Base-by-base conservation (phyloP, 176 grass and related monocot genomes). In the Canna indica region DNA sequence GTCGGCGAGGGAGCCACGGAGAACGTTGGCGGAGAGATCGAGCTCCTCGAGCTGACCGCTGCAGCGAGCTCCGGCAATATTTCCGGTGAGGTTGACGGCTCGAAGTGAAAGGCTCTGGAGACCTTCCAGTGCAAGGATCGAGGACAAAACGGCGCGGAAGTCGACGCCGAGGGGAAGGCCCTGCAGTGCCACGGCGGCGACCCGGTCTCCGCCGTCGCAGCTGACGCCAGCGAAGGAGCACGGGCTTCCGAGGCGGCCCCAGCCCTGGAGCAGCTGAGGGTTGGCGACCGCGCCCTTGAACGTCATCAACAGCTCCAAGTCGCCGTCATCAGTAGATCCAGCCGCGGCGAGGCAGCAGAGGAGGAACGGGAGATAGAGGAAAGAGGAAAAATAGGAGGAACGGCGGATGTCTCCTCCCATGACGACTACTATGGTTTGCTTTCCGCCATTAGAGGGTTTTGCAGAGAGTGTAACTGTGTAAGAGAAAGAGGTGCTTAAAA, bases 1-100 rank as follows among this genome's bases (percentile, higher is more conserved):
- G 76, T 96, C 86, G 28, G 83, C 50, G 31, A 96, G 78, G 34
- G 93, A 96, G 48, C 83, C 93, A 25, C 48, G 83, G 46, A 96
- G 81, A 17, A n/a, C 82, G 81, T 96, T 96, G 33, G 77, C 74
- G 32, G 93, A 96, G 56, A 96, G 79, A 75, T 96, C 93, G 24
- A 96, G 81, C 78, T 63, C 29, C 25, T 67, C 29, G 25, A 96
- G 79, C 83, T 60, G 78, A 22, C 14, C 20, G 4, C 79, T 75
- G 67, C 91, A 96, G 61, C 53, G 64, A 25, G 27, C 68, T 0
- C 29, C 35, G 3, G 75, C 45, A 10, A 96, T 73, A 46, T 72
- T 47, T 73, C 93, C 93, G 24, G 76, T 96, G 71, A 96, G 73
- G 71, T 96, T 96, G 31, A 75, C 66, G 22, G 73, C 84, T 29